Evolutionary conservation across 306 rosid genomes (phyloP).

Genomic region (Sicyos edulis): DNA sequence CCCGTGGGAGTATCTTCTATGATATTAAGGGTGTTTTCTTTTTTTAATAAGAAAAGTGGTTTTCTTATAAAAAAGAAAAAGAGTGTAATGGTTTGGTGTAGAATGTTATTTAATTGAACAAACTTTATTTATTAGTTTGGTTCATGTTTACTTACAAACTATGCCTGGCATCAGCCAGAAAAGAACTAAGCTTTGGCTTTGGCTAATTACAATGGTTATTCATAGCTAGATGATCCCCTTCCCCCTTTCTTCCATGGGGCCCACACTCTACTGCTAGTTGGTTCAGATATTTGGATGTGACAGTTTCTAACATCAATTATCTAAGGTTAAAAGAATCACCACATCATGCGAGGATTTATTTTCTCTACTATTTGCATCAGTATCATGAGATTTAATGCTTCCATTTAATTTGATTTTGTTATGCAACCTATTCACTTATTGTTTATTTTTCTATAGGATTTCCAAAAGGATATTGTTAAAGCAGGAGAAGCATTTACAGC

Average conservation of each 20-base stretch:
- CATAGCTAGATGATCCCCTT: too few species aligned
- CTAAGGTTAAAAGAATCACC: neutral
- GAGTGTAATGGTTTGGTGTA: neutral
- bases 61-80: too few species aligned
- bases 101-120: neutral
- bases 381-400: neutral
- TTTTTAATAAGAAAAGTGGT: neutral
- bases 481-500: conserved; percentile 86
- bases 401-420: neutral
- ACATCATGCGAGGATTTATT: neutral
- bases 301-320: neutral
- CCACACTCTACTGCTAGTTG: too few species aligned
- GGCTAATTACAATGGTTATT: too few species aligned
- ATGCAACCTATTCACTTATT: neutral
- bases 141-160: neutral
- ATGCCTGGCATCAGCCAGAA: too few species aligned
- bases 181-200: too few species aligned
- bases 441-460: conserved; percentile 51
- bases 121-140: neutral
- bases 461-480: conserved; percentile 80
- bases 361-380: neutral
- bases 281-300: neutral
- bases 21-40: neutral
- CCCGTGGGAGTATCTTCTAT: neutral
- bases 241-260: too few species aligned